Conservation (phyloP, 176 grass and related monocot species). For the Guadua angustifolia region DNA sequence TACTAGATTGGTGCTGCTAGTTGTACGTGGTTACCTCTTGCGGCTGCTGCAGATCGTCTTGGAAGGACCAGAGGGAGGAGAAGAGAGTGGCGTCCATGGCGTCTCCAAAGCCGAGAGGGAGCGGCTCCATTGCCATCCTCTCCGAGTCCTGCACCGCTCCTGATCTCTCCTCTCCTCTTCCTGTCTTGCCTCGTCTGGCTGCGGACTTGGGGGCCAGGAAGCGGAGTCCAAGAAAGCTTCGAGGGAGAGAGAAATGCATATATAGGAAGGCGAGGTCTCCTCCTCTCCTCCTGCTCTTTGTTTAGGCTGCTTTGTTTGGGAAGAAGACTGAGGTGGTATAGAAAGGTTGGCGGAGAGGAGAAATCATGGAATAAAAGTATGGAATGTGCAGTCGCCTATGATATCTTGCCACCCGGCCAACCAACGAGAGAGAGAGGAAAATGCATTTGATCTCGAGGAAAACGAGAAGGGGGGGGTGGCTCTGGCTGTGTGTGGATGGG, state of each 20-base stretch:
- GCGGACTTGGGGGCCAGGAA: background rate
- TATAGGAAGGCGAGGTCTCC: background rate
- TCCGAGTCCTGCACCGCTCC: background rate
- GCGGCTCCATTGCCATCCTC: constrained; percentile 65
- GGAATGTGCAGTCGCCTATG: constrained; percentile 31
- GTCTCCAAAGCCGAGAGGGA: constrained; percentile 59
- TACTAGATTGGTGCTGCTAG: background rate
- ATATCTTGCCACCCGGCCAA: constrained; percentile 33
- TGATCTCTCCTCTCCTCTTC: constrained; percentile 10
- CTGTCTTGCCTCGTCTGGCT: background rate
- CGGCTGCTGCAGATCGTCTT: constrained; percentile 46
- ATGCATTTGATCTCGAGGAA: background rate
- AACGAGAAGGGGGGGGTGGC: background rate
- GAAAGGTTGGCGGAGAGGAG: background rate
- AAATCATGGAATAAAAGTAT: constrained; percentile 40
- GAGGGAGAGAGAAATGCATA: constrained; percentile 10
- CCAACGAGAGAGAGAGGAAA: background rate
- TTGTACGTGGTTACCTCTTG: constrained; percentile 43
- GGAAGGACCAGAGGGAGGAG: constrained; percentile 60
- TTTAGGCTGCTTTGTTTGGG: background rate
- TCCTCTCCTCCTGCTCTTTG: background rate
- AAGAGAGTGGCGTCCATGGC: constrained; percentile 53
- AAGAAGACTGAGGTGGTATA: background rate
- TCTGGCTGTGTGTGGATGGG: no score
- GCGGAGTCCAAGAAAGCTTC: background rate